Evolutionary conservation across 495 filamentous ascomycete species (phyloP).

Genomic region (Aspergillus steynii): DNA sequence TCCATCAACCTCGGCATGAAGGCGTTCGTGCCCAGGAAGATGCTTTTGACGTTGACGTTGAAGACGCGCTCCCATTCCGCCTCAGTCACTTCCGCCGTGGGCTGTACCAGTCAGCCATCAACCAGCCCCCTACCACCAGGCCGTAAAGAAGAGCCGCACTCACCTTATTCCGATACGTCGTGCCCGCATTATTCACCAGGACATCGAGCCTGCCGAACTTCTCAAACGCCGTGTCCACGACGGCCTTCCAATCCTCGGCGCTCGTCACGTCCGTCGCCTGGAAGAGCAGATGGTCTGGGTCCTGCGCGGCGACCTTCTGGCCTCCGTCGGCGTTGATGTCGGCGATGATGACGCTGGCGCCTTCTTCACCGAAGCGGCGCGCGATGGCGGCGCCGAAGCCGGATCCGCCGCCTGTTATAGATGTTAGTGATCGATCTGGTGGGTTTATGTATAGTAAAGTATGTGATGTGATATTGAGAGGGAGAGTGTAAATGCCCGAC

Average conservation of each 20-base stretch:
- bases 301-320: slow-evolving; percentile 42
- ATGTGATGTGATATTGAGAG: no score
- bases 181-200: slow-evolving; percentile 71
- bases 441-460: no score
- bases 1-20: slow-evolving; percentile 56
- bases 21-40: slow-evolving; percentile 55
- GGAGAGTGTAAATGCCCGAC: no score
- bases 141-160: background rate
- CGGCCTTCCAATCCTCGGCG: slow-evolving; percentile 46
- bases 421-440: slow-evolving; percentile 28
- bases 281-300: slow-evolving; percentile 43
- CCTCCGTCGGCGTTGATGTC: slow-evolving; percentile 60
- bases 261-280: slow-evolving; percentile 53
- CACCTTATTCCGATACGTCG: slow-evolving; percentile 67
- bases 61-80: slow-evolving; percentile 67
- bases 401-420: slow-evolving; percentile 43
- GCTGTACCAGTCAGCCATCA: slow-evolving; percentile 28
- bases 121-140: background rate
- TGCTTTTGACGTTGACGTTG: slow-evolving; percentile 64
- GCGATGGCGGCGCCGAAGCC: slow-evolving; percentile 63
- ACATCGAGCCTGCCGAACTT: slow-evolving; percentile 57
- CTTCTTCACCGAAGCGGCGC: slow-evolving; percentile 56
- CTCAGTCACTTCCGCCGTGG: slow-evolving; percentile 62
- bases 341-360: slow-evolving; percentile 56
- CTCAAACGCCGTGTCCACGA: slow-evolving; percentile 47